These are phyloP conservation scores for Aspergillus brunneoviolaceus DNA, from an alignment of 2,329 filamentous ascomycete species.

Conservation along the genomic window DNA sequence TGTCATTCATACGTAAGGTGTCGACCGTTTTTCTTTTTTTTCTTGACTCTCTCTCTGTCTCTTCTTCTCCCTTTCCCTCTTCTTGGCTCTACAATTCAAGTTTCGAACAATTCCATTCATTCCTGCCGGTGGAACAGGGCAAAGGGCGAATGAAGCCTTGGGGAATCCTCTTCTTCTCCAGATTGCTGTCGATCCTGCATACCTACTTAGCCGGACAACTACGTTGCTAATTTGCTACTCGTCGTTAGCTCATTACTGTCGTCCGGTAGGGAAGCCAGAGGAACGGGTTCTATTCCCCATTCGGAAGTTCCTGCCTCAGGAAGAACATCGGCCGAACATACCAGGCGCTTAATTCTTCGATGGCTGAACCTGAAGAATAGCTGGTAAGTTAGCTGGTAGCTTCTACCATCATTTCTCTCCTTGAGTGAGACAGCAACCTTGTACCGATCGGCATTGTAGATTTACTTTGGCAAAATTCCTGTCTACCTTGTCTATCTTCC, in stretches of 20 bases:
- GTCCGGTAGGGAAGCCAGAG: slow-evolving; percentile 8
- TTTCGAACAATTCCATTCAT: background rate
- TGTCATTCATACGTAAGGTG: slow-evolving; percentile 11
- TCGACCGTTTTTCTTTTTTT: background rate
- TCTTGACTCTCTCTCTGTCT: no score
- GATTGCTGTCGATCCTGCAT: background rate
- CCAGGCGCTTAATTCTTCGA: slow-evolving; percentile 6
- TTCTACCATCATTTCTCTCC: background rate
- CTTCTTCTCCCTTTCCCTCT: background rate
- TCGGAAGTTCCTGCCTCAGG: slow-evolving; percentile 2
- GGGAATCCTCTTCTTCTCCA: background rate
- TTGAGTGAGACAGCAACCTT: background rate
- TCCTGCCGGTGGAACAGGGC: background rate
- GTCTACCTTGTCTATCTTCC: background rate
- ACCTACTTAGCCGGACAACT: background rate
- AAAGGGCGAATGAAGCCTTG: background rate
- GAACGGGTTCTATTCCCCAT: slow-evolving; percentile 9
- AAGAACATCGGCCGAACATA: slow-evolving; percentile 7
- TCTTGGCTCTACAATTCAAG: background rate
- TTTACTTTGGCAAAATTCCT: background rate
- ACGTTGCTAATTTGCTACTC: background rate
- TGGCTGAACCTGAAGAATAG: background rate
- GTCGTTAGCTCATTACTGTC: no score
- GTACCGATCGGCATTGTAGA: background rate
- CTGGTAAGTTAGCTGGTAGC: no score